Evolutionary conservation across 2,329 filamentous ascomycete species (phyloP).

Genomic region (Nakataea oryzae): DNA sequence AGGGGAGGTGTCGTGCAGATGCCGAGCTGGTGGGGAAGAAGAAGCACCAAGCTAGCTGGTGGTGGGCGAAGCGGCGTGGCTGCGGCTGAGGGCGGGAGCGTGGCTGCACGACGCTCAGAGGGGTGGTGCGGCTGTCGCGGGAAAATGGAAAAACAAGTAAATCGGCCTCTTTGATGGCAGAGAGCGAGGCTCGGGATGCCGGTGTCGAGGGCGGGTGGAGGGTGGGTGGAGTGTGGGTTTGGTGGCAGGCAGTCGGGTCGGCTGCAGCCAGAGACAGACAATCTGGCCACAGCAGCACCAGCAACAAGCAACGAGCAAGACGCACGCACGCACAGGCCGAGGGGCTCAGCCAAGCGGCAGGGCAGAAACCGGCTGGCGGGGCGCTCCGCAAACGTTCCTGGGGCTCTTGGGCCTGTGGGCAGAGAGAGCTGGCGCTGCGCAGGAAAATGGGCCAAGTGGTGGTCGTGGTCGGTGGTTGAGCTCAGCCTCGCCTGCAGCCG

Average conservation of each 20-base stretch:
- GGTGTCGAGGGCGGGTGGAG: background rate
- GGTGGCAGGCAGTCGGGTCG: background rate
- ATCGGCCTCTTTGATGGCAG: background rate
- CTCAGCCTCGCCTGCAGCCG: background rate
- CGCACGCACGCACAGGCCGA: too few relatives aligned
- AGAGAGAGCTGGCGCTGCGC: too few relatives aligned
- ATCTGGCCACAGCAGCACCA: background rate
- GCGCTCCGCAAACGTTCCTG: background rate
- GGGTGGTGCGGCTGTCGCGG: too few relatives aligned
- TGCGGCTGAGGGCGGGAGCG: background rate
- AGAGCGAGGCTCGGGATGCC: background rate
- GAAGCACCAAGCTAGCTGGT: background rate
- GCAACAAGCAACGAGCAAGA: background rate
- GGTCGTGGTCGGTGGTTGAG: background rate
- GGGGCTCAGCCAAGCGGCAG: too few relatives aligned
- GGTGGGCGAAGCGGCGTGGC: too few relatives aligned
- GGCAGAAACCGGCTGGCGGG: background rate
- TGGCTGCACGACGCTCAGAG: background rate
- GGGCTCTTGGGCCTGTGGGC: background rate
- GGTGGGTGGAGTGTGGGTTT: background rate
- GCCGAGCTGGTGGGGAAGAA: background rate
- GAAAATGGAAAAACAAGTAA: background rate
- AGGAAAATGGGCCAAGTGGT: background rate
- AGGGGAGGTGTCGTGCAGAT: background rate
- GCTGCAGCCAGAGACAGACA: background rate